Evolutionary conservation across 768 basidiomycete species (phyloP).

Genomic region (Termitomyces sp.): DNA sequence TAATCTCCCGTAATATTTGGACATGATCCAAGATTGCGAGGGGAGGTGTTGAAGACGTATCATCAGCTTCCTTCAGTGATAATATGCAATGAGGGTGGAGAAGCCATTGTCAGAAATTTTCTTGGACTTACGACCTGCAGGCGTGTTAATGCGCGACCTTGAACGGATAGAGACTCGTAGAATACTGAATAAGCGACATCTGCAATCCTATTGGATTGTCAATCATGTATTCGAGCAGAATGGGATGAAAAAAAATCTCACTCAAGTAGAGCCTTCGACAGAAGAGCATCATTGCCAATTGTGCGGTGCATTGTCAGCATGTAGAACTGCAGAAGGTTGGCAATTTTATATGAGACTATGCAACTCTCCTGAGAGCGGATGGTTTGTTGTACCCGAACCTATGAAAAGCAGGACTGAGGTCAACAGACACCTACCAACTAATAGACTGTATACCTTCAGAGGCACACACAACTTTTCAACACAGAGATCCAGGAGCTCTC

Average conservation of each 20-base stretch:
- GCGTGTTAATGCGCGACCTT: constrained; percentile 61
- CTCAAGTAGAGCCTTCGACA: constrained; percentile 79
- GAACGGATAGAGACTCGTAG: constrained; percentile 81
- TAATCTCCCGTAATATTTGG: constrained; percentile 82
- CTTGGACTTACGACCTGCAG: constrained; percentile 42
- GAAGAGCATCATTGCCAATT: constrained; percentile 75
- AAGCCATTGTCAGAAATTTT: background rate
- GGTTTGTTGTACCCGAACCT: constrained; percentile 92
- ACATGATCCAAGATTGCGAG: constrained; percentile 75
- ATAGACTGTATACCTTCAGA: constrained; percentile 56
- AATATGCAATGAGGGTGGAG: constrained; percentile 14
- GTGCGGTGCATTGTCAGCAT: constrained; percentile 88
- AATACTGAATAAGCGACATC: constrained; percentile 79
- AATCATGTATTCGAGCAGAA: background rate
- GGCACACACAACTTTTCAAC: constrained; percentile 84
- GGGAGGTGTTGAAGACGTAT: constrained; percentile 68
- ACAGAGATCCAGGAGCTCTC: constrained; percentile 73
- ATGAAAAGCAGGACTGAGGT: background rate
- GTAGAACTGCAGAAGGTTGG: constrained; percentile 95
- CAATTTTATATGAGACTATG: constrained; percentile 87
- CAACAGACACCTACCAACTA: background rate
- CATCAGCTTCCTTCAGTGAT: constrained; percentile 51
- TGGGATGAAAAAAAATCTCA: constrained; percentile 27
- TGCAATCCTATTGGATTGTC: constrained; percentile 54
- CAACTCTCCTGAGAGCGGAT: constrained; percentile 91